A percentile compares a stretch with the other conserved stretches of the same genome.
Conservation (phyloP, 176 grass and related monocot genomes). For the Saccharum spontaneum region DNA sequence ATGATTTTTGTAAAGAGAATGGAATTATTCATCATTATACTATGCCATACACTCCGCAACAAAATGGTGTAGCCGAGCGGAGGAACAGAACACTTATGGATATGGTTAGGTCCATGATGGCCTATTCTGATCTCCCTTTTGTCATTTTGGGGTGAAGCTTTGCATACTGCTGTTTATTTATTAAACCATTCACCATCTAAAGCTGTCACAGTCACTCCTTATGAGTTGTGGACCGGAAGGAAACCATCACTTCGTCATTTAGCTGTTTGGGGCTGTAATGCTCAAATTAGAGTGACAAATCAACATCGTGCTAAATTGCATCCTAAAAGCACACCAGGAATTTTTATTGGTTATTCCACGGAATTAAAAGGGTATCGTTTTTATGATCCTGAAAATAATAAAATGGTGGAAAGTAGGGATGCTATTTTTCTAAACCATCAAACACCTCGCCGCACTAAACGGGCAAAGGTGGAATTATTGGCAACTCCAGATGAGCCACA, state of each 20-base stretch:
- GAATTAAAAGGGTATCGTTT: neutral
- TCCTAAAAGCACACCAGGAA: neutral
- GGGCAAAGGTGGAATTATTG: constrained; percentile 14
- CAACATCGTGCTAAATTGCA: neutral
- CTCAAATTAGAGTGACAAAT: constrained; percentile 2
- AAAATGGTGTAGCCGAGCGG: neutral
- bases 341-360: constrained; percentile 9
- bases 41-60: neutral
- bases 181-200: constrained; percentile 17
- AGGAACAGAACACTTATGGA: constrained; percentile 1
- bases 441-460: neutral
- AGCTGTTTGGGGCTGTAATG: neutral
- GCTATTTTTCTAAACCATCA: neutral
- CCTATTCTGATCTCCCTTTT: constrained; percentile 7
- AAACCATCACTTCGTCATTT: constrained; percentile 1
- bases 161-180: neutral
- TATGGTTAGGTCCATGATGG: constrained; percentile 11
- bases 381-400: neutral
- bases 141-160: neutral
- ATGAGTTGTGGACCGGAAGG: neutral
- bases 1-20: constrained; percentile 7
- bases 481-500: neutral
- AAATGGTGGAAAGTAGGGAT: neutral
- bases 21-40: constrained; percentile 4
- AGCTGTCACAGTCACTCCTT: neutral